phyloP scores from a whole-genome alignment of 2,329 filamentous ascomycete genomes.

The Paraconiothyrium brasiliense region DNA sequence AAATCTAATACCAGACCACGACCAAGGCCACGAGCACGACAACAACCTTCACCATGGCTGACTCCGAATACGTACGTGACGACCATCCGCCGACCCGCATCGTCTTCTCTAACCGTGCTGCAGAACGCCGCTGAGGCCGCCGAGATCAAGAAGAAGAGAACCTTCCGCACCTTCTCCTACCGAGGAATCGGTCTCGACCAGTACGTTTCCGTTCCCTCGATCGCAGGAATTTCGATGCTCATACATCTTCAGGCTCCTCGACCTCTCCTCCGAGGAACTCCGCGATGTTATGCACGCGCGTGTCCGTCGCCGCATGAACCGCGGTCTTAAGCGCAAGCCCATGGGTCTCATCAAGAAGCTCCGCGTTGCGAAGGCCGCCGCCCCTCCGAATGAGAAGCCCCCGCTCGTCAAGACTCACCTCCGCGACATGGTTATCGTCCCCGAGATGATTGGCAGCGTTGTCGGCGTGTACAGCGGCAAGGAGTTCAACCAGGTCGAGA shows the following conservation, averaged over 20 bases:
- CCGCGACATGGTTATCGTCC: conserved; percentile 99
- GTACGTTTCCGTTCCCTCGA: not conserved
- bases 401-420: conserved; percentile 98
- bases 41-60: conserved; percentile 11
- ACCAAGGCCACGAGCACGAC: conserved; percentile 4
- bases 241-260: conserved; percentile 73
- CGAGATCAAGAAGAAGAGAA: conserved; percentile 99
- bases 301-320: conserved; percentile 98
- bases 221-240: not conserved
- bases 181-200: conserved; percentile 99
- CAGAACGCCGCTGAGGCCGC: conserved; percentile 6
- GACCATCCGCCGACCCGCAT: not conserved
- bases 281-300: conserved; percentile 99
- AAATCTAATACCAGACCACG: not conserved
- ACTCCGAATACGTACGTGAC: conserved; percentile 10
- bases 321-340: conserved; percentile 98
- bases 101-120: not conserved
- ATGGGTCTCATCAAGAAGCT: conserved; percentile 99
- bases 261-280: conserved; percentile 98
- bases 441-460: conserved; percentile 99
- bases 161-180: conserved; percentile 92
- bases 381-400: conserved; percentile 95
- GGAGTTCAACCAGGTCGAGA: conserved; percentile 99
- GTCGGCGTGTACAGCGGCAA: conserved; percentile 99
- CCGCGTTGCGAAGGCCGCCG: conserved; percentile 76